Conservation (phyloP, 495 filamentous ascomycete species). For the Aspergillus nanangensis region DNA sequence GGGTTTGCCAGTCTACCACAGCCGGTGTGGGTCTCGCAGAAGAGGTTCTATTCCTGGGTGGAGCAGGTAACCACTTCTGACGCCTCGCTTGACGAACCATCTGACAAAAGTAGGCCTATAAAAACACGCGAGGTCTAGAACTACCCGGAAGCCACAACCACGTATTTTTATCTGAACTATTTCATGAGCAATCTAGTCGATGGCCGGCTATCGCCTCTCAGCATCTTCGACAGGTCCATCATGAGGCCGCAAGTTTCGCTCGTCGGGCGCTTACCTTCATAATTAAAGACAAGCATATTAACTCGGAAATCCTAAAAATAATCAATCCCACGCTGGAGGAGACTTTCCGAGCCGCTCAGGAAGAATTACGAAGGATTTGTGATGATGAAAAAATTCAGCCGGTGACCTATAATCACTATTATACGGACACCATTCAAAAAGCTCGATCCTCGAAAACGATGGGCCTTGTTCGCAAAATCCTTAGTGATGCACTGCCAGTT, state of each 20-base stretch:
- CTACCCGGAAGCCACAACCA: constrained; percentile 43
- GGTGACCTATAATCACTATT: constrained; percentile 47
- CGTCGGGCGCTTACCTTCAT: constrained; percentile 8
- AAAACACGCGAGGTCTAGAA: constrained; percentile 30
- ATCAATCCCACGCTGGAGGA: constrained; percentile 16
- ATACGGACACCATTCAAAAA: constrained; percentile 34
- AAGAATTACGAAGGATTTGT: constrained; percentile 36
- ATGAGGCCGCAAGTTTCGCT: constrained; percentile 2
- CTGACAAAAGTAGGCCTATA: no score
- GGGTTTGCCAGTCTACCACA: no score
- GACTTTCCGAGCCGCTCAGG: constrained; percentile 17
- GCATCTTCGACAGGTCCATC: background rate
- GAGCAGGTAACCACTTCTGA: no score
- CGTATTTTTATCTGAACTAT: constrained; percentile 29
- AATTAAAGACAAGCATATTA: constrained; percentile 7
- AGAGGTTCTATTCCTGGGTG: no score
- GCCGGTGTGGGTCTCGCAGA: no score
- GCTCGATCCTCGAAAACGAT: no score
- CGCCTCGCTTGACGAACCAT: no score
- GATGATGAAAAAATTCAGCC: constrained; percentile 36
- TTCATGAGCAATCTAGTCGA: constrained; percentile 29
- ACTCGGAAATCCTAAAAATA: constrained; percentile 9
- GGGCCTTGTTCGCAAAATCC: no score
- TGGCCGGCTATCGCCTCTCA: constrained; percentile 18
- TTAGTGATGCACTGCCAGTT: background rate